Base-by-base conservation (phyloP, 768 basidiomycete species). In the Rhodotorula toruloides region DNA sequence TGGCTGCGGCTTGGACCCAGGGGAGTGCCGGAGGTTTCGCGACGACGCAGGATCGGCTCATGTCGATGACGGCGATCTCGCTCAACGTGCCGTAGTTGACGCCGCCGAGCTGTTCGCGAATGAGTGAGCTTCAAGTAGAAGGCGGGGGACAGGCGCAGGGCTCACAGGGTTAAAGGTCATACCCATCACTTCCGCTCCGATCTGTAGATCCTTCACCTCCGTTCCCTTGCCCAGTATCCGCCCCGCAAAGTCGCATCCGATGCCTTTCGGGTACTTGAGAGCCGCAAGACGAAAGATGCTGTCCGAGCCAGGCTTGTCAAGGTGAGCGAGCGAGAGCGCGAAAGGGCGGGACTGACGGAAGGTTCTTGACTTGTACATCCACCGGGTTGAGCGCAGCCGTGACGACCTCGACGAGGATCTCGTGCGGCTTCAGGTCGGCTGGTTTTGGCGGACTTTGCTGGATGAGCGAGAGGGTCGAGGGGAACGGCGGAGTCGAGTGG, bases 231-330 rank as follows among this genome's bases (percentile, higher is more conserved):
- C 80, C 43, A 81, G 78, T 54, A 91, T 81, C 5, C 74, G 76
- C 10, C 90, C 89, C 31, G 90, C 84, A 76, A 93, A 94, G 77
- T 94, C 92, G 49, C 91, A 88, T 7, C 92, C 91, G 14, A 93
- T 81, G 10, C 53, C 58, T 17, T 43, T 40, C 1, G 47, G 58
- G 31, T 36, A 47, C 2, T 25, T 0, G 5, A 68, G 43, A 0
- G 59, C 55, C 4, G 64, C 22, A 0, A 71, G 58, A 6, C 46
- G 40, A 22, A 67, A 71, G 48, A 71, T 47, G 22, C 39, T 58
- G 46, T 9, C n/a, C n/a, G n/a, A n/a, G n/a, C n/a, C n/a, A n/a
- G 39, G 37, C 2, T 14, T 25, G 8, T 3, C 5, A 25, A 16
- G 31, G 32, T n/a, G 22, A 27, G 25, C 44, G 19, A 22, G 7